phyloP scores from a whole-genome alignment of 345 rosid species.

The Toxicodendron radicans region DNA sequence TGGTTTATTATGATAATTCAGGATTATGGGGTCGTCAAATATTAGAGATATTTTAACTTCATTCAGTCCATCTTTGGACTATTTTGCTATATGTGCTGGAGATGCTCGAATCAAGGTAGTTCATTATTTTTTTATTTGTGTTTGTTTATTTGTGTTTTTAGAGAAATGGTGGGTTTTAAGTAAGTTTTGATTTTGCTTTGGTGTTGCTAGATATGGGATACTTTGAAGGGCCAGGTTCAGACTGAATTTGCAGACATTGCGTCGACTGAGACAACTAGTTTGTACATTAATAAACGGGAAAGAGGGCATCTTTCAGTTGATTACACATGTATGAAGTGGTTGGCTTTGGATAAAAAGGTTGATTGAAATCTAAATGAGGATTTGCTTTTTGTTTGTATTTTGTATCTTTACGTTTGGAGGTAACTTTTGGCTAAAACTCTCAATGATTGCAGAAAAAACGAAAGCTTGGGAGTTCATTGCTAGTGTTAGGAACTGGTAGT shows the following conservation, averaged over 20 bases:
- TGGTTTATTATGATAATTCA: slow-evolving; percentile 20
- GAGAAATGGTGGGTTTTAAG: not conserved
- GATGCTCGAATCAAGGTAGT: slow-evolving; percentile 87
- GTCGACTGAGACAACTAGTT: slow-evolving; percentile 38
- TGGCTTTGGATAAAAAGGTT: slow-evolving; percentile 65
- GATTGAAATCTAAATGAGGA: not conserved
- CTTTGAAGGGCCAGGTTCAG: slow-evolving; percentile 68
- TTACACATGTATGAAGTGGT: slow-evolving; percentile 85
- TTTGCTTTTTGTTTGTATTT: not conserved
- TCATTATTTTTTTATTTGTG: not conserved
- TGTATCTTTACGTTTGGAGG: slow-evolving; percentile 4
- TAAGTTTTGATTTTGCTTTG: slow-evolving; percentile 8
- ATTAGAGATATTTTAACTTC: slow-evolving; percentile 75
- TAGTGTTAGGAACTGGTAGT: slow-evolving; percentile 84
- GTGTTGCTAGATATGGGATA: slow-evolving; percentile 65
- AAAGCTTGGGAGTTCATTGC: slow-evolving; percentile 61
- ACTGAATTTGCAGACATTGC: slow-evolving; percentile 77
- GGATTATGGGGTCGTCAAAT: slow-evolving; percentile 63
- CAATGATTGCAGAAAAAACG: slow-evolving; percentile 64
- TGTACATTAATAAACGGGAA: slow-evolving; percentile 36
- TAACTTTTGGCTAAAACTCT: slow-evolving; percentile 2
- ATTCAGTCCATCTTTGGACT: slow-evolving; percentile 73
- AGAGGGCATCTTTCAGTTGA: slow-evolving; percentile 72
- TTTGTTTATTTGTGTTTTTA: not conserved
- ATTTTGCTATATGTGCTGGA: slow-evolving; percentile 76